Percentiles rank a stretch among this genome's conserved stretches.
phyloP scores from a whole-genome alignment of 1,284 basidiomycete genomes.

The Rhizoctonia solani region DNA sequence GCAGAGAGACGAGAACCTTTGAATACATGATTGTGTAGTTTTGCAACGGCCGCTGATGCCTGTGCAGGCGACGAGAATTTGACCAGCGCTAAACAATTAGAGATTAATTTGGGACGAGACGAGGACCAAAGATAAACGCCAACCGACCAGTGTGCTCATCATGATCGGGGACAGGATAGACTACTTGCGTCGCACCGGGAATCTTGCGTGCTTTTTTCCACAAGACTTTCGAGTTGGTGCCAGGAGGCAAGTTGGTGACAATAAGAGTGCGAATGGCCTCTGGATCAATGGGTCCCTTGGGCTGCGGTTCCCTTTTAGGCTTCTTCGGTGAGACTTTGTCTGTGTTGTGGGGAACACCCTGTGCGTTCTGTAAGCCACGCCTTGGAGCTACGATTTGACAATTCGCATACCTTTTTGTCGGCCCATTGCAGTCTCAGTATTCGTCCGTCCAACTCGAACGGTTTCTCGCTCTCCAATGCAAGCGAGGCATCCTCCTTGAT shows the following conservation, averaged over 20 bases:
- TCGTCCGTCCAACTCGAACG: constrained; percentile 62
- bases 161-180: constrained; percentile 62
- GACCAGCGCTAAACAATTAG: constrained; percentile 61
- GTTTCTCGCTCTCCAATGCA: constrained; percentile 60
- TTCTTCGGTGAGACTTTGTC: background rate
- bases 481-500: constrained; percentile 85
- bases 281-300: constrained; percentile 58
- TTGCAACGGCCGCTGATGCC: constrained; percentile 74
- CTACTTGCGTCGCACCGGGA: constrained; percentile 68
- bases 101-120: background rate
- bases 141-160: constrained; percentile 48
- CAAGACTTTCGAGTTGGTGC: constrained; percentile 71
- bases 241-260: constrained; percentile 70
- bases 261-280: constrained; percentile 80
- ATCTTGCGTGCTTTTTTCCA: constrained; percentile 91
- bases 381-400: background rate
- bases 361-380: constrained; percentile 35
- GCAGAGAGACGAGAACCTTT: constrained; percentile 87
- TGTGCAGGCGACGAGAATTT: constrained; percentile 73
- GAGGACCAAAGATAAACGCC: background rate
- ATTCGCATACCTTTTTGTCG: constrained; percentile 59
- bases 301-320: constrained; percentile 50
- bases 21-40: constrained; percentile 92
- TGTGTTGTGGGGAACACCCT: constrained; percentile 1
- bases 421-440: constrained; percentile 81